These are phyloP conservation scores for Puccinia novopanici DNA, from an alignment of 1,284 basidiomycete genomes.

Conservation along the genomic window DNA sequence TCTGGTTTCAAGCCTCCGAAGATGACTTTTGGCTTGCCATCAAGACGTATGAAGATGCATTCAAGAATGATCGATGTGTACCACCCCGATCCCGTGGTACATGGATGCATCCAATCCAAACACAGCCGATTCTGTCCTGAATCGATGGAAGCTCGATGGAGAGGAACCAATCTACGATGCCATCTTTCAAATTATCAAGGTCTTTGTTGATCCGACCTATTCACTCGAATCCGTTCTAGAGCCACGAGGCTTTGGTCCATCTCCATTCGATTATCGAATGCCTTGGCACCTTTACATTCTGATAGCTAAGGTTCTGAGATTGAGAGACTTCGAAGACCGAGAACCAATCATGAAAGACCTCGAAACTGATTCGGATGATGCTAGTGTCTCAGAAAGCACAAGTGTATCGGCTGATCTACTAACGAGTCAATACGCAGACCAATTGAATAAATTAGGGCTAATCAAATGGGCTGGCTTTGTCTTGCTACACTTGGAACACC, in stretches of 20 bases:
- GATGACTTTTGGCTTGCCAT: conserved; percentile 51
- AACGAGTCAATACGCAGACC: conserved; percentile 79
- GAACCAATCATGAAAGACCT: conserved; percentile 61
- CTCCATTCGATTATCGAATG: conserved; percentile 76
- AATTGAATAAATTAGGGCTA: conserved; percentile 78
- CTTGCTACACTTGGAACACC: conserved; percentile 80
- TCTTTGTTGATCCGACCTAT: conserved; percentile 66
- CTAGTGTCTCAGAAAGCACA: conserved; percentile 66
- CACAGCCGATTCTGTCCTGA: neutral
- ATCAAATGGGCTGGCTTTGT: conserved; percentile 87
- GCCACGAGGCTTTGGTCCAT: conserved; percentile 74
- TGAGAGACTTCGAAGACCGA: conserved; percentile 83
- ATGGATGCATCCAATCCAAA: conserved; percentile 60
- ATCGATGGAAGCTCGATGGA: conserved; percentile 45
- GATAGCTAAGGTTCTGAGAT: conserved; percentile 75
- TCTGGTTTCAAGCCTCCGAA: conserved; percentile 73
- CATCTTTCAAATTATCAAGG: conserved; percentile 77
- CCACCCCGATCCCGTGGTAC: conserved; percentile 65
- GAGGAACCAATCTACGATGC: conserved; percentile 66
- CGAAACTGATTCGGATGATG: conserved; percentile 54
- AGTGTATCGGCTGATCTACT: conserved; percentile 80
- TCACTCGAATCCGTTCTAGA: conserved; percentile 63
- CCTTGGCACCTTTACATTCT: conserved; percentile 93
- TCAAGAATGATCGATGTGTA: conserved; percentile 53
- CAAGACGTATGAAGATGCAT: conserved; percentile 66